Evolutionary conservation across 257 asterid species (phyloP), one percentile per base, ranked within the genome.

Genomic region (Scutellaria barbata): DNA sequence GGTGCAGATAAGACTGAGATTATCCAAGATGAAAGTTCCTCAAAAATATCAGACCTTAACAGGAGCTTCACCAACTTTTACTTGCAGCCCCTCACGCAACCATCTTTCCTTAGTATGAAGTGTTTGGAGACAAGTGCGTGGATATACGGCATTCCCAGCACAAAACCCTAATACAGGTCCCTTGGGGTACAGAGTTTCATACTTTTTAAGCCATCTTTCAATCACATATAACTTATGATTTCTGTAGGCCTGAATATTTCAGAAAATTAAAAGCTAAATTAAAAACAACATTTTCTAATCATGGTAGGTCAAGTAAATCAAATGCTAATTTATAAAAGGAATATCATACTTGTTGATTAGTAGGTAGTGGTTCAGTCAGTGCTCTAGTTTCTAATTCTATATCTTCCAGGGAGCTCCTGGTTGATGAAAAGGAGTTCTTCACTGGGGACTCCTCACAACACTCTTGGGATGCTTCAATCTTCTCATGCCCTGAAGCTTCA

Each of bases 341-440:
- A 22, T 45, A 51, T 43, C 78, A 41, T 78, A 85, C 98, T 83
- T 89, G 99, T 87, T 94, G 99, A 84, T 91, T 94, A 56, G 96
- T 88, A 11, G 99, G 99, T 72, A 94, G 96, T 51, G 98, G 98
- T 86, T 94, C 99, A 43, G 96, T 94, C 39, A 94, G 79, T 74
- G 96, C 95, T 89, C 95, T 86, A 61, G 96, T 94, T 82, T 86
- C 92, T 79, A 94, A 84, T 87, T 94, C 99, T 90, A 91, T 84
- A 66, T 94, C 99, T 86, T 94, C 96, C 55, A 93, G 80, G 63
- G 88, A 79, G 79, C 92, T 82, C 81, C 88, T 85, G 50, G 81
- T 79, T 41, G 82, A 76, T 17, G 75, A 69, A 69, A 56, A 50
- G 46, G 81, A 63, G 79, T 61, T 54, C 46, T 61, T 54, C 46